These are phyloP conservation scores for Leersia perrieri DNA, from an alignment of 176 grass and related monocot genomes.

Conservation along the genomic window DNA sequence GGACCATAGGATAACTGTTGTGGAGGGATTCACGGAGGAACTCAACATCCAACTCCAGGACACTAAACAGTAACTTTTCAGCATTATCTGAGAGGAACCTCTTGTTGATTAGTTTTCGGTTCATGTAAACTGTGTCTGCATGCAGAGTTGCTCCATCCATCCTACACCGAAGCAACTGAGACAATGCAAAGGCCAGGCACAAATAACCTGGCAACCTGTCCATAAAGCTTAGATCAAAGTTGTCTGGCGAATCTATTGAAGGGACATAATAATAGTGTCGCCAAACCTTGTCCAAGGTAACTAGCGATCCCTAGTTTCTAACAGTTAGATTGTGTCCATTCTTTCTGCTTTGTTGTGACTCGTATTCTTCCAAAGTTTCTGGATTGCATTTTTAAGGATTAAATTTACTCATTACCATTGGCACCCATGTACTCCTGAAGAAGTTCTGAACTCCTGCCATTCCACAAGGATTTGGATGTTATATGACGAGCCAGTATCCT, in stretches of 20 bases:
- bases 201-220: too few relatives aligned
- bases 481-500: fast-evolving
- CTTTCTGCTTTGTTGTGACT: not conserved
- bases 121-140: not conserved
- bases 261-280: too few relatives aligned
- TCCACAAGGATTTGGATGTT: not conserved
- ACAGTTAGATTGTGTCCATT: too few relatives aligned
- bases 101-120: not conserved
- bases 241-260: too few relatives aligned
- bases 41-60: not conserved
- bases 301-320: not conserved
- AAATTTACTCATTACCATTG: not conserved
- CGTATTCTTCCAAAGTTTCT: constrained; percentile 21
- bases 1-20: constrained; percentile 12
- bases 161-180: not conserved
- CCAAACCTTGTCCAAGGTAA: constrained; percentile 10
- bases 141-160: not conserved
- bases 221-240: too few relatives aligned
- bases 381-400: not conserved
- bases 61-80: too few relatives aligned
- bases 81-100: too few relatives aligned
- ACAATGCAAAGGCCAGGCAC: constrained; percentile 8
- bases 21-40: not conserved
- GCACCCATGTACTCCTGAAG: not conserved
- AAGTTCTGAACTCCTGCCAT: not conserved